Evolutionary conservation across 2,329 filamentous ascomycete genomes (phyloP).

Genomic region (Colletotrichum liriopes): DNA sequence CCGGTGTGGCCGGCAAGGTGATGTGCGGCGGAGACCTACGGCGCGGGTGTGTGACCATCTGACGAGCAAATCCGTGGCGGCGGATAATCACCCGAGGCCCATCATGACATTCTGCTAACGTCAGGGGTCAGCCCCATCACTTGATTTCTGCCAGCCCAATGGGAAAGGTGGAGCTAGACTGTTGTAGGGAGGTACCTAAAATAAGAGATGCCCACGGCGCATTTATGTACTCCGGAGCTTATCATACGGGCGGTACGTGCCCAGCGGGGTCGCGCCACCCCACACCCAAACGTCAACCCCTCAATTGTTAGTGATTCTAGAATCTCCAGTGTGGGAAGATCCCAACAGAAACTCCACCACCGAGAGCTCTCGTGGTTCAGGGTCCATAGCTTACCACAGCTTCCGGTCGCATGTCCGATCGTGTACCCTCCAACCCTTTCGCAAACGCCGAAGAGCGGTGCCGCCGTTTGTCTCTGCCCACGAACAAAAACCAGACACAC

Average conservation of each 20-base stretch:
- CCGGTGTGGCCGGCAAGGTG: neutral
- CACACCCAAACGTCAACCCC: conserved; percentile 30
- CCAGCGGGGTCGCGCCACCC: conserved; percentile 26
- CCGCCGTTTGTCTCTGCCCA: conserved; percentile 12
- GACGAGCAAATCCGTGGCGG: conserved; percentile 37
- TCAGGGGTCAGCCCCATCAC: conserved; percentile 26
- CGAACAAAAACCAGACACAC: conserved; percentile 27
- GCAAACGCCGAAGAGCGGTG: conserved; percentile 22
- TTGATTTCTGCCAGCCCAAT: conserved; percentile 27
- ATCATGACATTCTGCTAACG: conserved; percentile 38
- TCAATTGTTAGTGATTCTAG: conserved; percentile 42
- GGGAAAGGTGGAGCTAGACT: conserved; percentile 31
- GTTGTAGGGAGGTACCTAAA: conserved; percentile 19
- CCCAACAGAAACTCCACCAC: conserved; percentile 36
- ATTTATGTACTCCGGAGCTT: conserved; percentile 40
- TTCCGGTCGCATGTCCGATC: conserved; percentile 42
- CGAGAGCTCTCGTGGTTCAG: conserved; percentile 40
- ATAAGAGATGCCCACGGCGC: neutral
- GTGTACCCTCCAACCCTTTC: conserved; percentile 30
- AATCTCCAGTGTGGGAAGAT: conserved; percentile 38
- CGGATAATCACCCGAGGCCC: conserved; percentile 40
- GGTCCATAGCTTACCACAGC: conserved; percentile 43
- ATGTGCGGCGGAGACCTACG: conserved; percentile 13
- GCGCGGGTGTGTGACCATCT: conserved; percentile 14
- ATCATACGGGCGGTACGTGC: conserved; percentile 38